Evolutionary conservation across 371 early-diverging fungal genomes (phyloP), one percentile per base, ranked within the genome.

Genomic region (Saksenaea vasiformis): DNA sequence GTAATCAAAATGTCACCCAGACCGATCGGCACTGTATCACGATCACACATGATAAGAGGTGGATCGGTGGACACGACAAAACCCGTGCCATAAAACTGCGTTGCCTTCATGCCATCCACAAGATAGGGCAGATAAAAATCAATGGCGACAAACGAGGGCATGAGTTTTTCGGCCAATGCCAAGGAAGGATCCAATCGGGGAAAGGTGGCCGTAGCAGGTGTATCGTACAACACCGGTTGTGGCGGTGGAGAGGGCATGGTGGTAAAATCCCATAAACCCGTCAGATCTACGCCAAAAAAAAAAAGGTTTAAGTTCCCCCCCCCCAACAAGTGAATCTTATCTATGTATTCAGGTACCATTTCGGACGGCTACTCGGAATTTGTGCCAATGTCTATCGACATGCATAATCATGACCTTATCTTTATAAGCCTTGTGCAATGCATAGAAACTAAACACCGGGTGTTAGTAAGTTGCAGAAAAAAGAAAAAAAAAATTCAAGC

Each of bases 351-450:
- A 44, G 28, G 67, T 78, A 88, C 87, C 90, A 73, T 93, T 90
- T 63, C 96, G 85, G 7, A 77, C 67, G 27, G 91, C 92, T 60
- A 93, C 54, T 56, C 92, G 74, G 71, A 92, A 91, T 26, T 81
- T 79, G 68, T 88, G 85, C 95, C 95, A 96, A 64, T 92, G 93
- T 47, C 92, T 81, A 64, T 93, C 90, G 1, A 94, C 88, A 62
- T 83, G 85, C 77, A 94, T 91, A 57, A 95, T 87, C 72, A 84
- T 85, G 22, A 95, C 85, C 55, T 84, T 85, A 60, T 88, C 87
- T 56, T 87, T 87, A 77, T 94, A 87, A n/a, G 87, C 83, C 60
- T 86, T 79, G 19, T 81, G 84, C 1, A 91, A 71, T 5, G 85
- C 66, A 61, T 91, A 94, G 79, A 86, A 93, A 11, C 73, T 73